phyloP scores from a whole-genome alignment of 108 stramenopile genomes.

The Pseudonitzschia multistriata region DNA sequence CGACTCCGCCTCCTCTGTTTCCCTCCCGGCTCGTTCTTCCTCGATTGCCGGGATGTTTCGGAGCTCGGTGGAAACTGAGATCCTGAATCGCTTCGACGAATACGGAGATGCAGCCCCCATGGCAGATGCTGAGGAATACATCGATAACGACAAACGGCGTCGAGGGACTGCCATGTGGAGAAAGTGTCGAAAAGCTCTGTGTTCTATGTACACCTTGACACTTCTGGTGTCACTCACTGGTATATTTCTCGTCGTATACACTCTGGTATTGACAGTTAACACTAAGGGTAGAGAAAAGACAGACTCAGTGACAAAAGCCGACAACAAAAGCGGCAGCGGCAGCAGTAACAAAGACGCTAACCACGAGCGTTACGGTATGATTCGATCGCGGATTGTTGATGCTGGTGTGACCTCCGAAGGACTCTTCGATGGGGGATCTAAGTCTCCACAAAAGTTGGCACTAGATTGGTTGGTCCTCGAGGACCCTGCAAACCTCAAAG shows the following conservation, averaged over 20 bases:
- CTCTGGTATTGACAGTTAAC: neutral
- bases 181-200: neutral
- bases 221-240: neutral
- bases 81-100: constrained; percentile 17
- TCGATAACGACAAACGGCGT: constrained; percentile 22
- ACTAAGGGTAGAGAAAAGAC: neutral
- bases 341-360: neutral
- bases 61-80: neutral
- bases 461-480: constrained; percentile 22
- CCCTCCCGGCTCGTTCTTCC: neutral
- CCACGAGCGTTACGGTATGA: neutral
- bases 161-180: constrained; percentile 7
- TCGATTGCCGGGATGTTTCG: constrained; percentile 17
- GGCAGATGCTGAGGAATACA: constrained; percentile 34
- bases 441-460: constrained; percentile 19
- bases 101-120: constrained; percentile 30
- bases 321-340: neutral
- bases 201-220: neutral
- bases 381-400: constrained; percentile 9
- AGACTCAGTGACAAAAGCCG: neutral
- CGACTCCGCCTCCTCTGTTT: neutral
- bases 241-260: neutral
- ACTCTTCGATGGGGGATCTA: neutral
- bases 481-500: constrained; percentile 21
- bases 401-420: constrained; percentile 12